These are phyloP conservation scores for Scheffersomyces stambukii DNA, from an alignment of 1,139 yeast genomes.

Conservation along the genomic window DNA sequence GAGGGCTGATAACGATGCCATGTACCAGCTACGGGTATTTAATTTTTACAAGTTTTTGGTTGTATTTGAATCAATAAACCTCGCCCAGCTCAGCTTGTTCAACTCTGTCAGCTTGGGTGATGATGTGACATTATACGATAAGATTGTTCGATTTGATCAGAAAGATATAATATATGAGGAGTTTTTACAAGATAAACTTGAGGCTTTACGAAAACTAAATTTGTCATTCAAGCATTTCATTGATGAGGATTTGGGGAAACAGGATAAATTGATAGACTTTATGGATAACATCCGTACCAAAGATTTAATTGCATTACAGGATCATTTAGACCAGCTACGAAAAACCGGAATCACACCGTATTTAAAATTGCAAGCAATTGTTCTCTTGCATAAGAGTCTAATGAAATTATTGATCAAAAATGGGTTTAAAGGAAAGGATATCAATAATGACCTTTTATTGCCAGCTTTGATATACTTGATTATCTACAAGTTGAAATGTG, in stretches of 20 bases:
- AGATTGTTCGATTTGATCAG: conserved; percentile 37
- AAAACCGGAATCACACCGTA: conserved; percentile 26
- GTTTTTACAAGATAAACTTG: conserved; percentile 33
- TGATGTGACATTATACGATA: conserved; percentile 32
- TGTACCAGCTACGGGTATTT: conserved; percentile 36
- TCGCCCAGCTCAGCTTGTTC: conserved; percentile 31
- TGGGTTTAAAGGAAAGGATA: conserved; percentile 18
- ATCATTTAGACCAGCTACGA: conserved; percentile 9
- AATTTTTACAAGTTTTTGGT: conserved; percentile 38
- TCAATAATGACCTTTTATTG: conserved; percentile 38
- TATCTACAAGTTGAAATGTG: conserved; percentile 20
- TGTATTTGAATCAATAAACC: conserved; percentile 30
- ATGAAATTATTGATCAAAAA: conserved; percentile 20
- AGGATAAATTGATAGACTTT: conserved; percentile 15
- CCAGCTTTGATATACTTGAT: conserved; percentile 38
- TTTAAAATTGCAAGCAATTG: conserved; percentile 27
- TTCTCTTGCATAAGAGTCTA: conserved; percentile 29
- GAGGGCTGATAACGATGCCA: conserved; percentile 35
- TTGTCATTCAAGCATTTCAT: conserved; percentile 29
- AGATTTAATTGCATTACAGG: conserved; percentile 11
- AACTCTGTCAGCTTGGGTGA: conserved; percentile 23
- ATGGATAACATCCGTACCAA: conserved; percentile 12
- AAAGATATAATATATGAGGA: conserved; percentile 35
- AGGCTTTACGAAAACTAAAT: conserved; percentile 19
- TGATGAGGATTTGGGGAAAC: conserved; percentile 16